These are phyloP conservation scores for Hypoxylon perforatum DNA, from an alignment of 495 filamentous ascomycete genomes.

Conservation along the genomic window DNA sequence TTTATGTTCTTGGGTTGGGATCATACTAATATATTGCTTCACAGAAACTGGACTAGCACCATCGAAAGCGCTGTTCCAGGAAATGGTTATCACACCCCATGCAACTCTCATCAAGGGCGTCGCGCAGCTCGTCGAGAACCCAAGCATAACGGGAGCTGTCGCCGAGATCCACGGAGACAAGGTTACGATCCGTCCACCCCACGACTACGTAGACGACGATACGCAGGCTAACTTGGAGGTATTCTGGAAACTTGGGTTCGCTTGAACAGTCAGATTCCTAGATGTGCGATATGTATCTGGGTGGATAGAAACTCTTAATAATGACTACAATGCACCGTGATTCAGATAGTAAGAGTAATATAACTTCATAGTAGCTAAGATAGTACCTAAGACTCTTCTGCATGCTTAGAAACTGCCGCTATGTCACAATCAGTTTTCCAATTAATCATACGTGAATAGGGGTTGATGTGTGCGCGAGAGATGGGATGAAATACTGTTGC, in stretches of 20 bases:
- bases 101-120: constrained; percentile 59
- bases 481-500: no score
- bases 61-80: constrained; percentile 55
- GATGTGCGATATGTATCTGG: constrained; percentile 46
- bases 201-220: constrained; percentile 63
- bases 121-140: constrained; percentile 54
- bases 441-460: no score
- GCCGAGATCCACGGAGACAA: constrained; percentile 66
- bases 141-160: constrained; percentile 55
- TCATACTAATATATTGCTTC: constrained; percentile 10
- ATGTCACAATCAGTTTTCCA: no score
- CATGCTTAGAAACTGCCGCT: no score
- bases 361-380: not conserved
- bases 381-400: no score
- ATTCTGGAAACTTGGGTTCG: constrained; percentile 33
- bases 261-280: constrained; percentile 45
- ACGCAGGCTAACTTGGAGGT: constrained; percentile 60
- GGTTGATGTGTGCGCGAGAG: no score
- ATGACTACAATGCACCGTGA: no score
- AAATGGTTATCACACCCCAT: constrained; percentile 66
- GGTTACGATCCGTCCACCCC: constrained; percentile 61
- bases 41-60: constrained; percentile 63
- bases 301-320: no score
- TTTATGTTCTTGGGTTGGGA: not conserved
- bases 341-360: no score